These are phyloP conservation scores for Biscogniauxia mediterranea DNA, from an alignment of 2,329 filamentous ascomycete species.

Conservation along the genomic window DNA sequence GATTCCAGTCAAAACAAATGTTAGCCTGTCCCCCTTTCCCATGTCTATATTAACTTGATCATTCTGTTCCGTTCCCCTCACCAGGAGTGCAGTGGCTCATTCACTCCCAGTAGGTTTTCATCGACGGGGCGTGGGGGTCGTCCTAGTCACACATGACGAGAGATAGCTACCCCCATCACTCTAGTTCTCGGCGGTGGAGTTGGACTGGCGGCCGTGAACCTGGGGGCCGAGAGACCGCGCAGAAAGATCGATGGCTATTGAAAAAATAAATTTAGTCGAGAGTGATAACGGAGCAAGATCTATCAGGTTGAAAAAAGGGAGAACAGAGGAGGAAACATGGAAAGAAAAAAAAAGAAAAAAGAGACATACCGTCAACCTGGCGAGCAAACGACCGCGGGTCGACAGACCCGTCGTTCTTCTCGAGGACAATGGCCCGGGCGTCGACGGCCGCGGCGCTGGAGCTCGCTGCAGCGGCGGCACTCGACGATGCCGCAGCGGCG, in stretches of 20 bases:
- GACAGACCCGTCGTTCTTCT: not conserved
- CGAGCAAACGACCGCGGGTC: not conserved
- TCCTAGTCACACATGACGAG: too few species aligned
- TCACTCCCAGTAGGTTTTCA: too few species aligned
- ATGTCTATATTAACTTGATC: not conserved
- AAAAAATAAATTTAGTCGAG: not conserved
- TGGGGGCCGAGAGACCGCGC: not conserved
- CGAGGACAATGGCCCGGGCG: not conserved
- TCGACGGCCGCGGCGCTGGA: not conserved
- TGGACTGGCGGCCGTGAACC: not conserved
- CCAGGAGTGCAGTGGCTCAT: not conserved
- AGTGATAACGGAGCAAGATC: not conserved
- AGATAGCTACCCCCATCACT: not conserved
- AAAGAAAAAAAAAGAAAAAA: too few species aligned
- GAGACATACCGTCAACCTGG: not conserved
- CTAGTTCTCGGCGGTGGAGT: not conserved
- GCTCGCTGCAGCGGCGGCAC: constrained; percentile 1
- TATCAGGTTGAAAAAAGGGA: not conserved
- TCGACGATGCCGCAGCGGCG: not conserved
- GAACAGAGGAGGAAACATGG: not conserved
- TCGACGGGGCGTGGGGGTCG: too few species aligned
- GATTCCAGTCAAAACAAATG: not conserved
- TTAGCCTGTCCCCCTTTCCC: not conserved
- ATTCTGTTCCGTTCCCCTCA: not conserved
- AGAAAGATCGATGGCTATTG: constrained; percentile 1